Evolutionary conservation across 495 filamentous ascomycete species (phyloP).

Genomic region (Neurospora sp.): DNA sequence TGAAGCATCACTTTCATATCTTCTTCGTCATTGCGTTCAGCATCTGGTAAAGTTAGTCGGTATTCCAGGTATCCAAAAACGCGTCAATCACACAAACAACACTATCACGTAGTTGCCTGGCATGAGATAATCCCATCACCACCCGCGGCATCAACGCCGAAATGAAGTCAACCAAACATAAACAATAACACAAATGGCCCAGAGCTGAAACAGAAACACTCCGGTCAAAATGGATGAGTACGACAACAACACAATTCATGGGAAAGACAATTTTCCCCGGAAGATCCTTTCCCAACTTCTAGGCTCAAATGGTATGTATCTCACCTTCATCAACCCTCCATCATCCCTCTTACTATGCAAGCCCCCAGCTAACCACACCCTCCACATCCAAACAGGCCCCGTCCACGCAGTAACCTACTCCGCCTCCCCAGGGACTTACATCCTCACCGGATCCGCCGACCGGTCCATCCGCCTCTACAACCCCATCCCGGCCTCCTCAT

Average conservation of each 20-base stretch:
- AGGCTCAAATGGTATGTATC: slow-evolving; percentile 27
- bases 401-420: slow-evolving; percentile 68
- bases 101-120: neutral
- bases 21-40: neutral
- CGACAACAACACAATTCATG: neutral
- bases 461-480: slow-evolving; percentile 77
- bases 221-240: neutral
- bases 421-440: slow-evolving; percentile 56
- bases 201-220: neutral
- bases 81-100: neutral
- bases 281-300: slow-evolving; percentile 20
- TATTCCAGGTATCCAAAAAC: neutral
- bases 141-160: neutral
- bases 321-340: neutral
- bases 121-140: neutral
- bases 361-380: neutral
- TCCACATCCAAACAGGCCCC: slow-evolving; percentile 38
- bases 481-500: slow-evolving; percentile 21
- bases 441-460: slow-evolving; percentile 81
- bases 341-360: neutral
- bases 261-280: neutral
- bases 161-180: slow-evolving; percentile 11
- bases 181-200: neutral
- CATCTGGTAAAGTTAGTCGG: neutral
- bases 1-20: neutral